Conservation (phyloP, 164 flowering plant genomes). For the Vitis amurensis region DNA sequence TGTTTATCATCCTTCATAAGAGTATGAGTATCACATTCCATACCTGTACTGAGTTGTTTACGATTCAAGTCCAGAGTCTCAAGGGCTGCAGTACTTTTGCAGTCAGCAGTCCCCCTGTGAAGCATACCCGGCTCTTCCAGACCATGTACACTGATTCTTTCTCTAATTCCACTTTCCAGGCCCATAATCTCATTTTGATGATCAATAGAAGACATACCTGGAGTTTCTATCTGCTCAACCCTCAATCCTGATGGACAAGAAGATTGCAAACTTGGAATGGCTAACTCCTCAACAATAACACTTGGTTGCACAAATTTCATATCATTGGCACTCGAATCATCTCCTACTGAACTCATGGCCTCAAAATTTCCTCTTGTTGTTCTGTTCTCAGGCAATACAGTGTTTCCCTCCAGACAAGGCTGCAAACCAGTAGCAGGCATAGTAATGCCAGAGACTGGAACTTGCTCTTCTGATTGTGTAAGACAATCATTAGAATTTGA, state of each 20-base stretch:
- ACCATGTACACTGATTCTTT: conserved; percentile 6
- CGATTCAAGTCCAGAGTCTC: conserved; percentile 15
- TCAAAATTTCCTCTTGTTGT: conserved; percentile 1
- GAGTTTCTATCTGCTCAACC: conserved; percentile 11
- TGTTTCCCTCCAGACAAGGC: neutral
- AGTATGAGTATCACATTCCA: conserved; percentile 22
- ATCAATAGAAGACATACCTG: neutral
- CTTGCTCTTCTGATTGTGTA: conserved; percentile 8
- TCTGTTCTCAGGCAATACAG: conserved; percentile 5
- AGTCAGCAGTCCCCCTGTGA: neutral
- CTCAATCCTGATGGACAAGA: conserved; percentile 7
- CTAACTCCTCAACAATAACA: conserved; percentile 12
- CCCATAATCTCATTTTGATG: conserved; percentile 5
- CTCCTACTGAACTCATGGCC: conserved; percentile 3
- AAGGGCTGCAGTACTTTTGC: conserved; percentile 13
- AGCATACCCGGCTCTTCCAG: conserved; percentile 6
- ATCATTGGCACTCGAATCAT: conserved; percentile 10
- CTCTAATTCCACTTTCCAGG: conserved; percentile 3
- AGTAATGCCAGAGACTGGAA: conserved; percentile 5
- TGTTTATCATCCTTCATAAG: conserved; percentile 23
- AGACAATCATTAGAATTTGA: neutral
- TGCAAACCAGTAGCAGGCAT: conserved; percentile 1
- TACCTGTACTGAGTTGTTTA: conserved; percentile 6
- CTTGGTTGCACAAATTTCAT: conserved; percentile 2
- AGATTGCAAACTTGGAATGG: conserved; percentile 3